These are phyloP conservation scores for Capniomyces stellatus DNA, from an alignment of 371 early-diverging fungal genomes.

Conservation along the genomic window DNA sequence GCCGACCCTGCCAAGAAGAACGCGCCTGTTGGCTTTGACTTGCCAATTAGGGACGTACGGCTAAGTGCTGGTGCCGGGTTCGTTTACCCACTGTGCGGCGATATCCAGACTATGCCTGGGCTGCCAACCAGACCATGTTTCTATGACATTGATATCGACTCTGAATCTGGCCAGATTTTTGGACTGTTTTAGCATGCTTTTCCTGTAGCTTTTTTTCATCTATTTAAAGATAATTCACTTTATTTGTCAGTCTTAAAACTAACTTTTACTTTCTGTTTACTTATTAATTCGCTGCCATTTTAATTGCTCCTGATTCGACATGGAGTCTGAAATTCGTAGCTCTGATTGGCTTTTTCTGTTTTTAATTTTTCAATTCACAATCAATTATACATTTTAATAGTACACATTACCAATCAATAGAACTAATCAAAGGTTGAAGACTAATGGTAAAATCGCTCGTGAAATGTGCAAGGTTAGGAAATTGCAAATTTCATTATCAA, in stretches of 20 bases:
- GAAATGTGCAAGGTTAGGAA: no score
- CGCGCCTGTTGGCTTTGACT: slow-evolving; percentile 77
- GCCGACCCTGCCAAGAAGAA: slow-evolving; percentile 81
- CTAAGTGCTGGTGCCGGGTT: slow-evolving; percentile 95
- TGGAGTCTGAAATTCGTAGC: no score
- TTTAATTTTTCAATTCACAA: no score
- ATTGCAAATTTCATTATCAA: no score
- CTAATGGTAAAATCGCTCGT: no score
- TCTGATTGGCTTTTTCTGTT: no score
- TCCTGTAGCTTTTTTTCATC: no score
- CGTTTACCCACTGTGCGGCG: slow-evolving; percentile 84
- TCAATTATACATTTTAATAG: no score
- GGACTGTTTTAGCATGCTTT: slow-evolving; percentile 88
- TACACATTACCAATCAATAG: no score
- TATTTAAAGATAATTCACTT: not conserved
- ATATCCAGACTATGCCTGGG: slow-evolving; percentile 97
- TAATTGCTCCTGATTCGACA: no score
- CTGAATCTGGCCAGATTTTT: slow-evolving; percentile 57
- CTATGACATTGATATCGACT: slow-evolving; percentile 87
- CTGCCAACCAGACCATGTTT: slow-evolving; percentile 91
- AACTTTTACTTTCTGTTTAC: not conserved
- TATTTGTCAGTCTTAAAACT: not conserved
- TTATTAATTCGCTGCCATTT: no score
- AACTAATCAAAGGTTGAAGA: no score
- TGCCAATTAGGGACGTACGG: slow-evolving; percentile 85